Evolutionary conservation across 2,329 filamentous ascomycete species (phyloP).

Genomic region (Ilyonectria destructans): DNA sequence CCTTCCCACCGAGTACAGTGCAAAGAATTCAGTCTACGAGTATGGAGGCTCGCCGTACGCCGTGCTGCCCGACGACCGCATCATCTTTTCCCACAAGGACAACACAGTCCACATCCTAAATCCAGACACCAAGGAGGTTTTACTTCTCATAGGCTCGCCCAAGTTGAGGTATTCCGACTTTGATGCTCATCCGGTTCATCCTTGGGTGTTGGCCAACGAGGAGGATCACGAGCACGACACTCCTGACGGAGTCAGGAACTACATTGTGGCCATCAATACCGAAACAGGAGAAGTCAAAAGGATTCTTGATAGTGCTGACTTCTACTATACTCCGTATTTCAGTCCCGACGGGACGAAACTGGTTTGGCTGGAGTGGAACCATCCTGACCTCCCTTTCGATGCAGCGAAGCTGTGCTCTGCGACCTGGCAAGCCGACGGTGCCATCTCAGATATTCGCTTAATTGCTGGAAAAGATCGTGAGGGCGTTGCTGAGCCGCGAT

Average conservation of each 20-base stretch:
- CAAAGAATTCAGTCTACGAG: conserved; percentile 65
- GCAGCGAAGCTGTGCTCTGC: conserved; percentile 62
- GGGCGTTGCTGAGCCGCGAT: conserved; percentile 66
- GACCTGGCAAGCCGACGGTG: conserved; percentile 56
- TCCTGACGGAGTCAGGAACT: conserved; percentile 55
- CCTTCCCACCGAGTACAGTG: conserved; percentile 62
- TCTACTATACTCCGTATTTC: conserved; percentile 68
- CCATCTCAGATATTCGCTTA: conserved; percentile 51
- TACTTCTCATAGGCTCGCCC: conserved; percentile 51
- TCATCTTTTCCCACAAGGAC: conserved; percentile 65
- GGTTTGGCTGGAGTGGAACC: conserved; percentile 70
- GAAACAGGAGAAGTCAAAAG: conserved; percentile 59
- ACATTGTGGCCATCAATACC: conserved; percentile 59
- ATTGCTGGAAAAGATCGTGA: conserved; percentile 62
- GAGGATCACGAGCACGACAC: conserved; percentile 64
- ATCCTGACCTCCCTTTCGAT: conserved; percentile 69
- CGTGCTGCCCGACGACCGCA: conserved; percentile 55
- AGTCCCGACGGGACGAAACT: conserved; percentile 63
- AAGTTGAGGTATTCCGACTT: conserved; percentile 65
- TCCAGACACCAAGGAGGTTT: conserved; percentile 55
- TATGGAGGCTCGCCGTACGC: conserved; percentile 67
- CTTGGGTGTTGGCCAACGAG: conserved; percentile 67
- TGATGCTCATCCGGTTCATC: conserved; percentile 55
- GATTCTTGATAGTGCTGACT: conserved; percentile 64
- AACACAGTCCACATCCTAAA: conserved; percentile 62